A percentile compares a stretch with the other conserved stretches of the same genome.
These are phyloP conservation scores for Leccinum aurantiacum DNA, from an alignment of 768 basidiomycete species.

Conservation along the genomic window DNA sequence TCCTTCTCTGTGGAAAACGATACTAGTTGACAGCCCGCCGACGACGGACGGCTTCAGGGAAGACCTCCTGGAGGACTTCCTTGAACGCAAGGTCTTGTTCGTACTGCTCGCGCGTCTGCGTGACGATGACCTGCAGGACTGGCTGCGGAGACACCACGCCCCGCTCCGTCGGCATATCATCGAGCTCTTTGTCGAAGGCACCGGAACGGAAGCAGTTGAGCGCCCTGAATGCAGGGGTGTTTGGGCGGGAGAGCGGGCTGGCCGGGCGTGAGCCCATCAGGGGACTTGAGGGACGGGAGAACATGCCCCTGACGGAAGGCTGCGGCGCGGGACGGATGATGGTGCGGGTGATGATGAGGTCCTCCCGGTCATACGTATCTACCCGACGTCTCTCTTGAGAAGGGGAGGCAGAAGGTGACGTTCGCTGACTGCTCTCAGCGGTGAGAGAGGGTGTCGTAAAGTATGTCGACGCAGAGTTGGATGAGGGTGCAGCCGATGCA, in stretches of 20 bases:
- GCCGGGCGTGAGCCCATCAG: constrained; percentile 27
- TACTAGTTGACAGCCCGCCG: constrained; percentile 11
- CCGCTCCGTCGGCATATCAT: constrained; percentile 27
- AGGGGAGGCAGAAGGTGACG: constrained; percentile 8
- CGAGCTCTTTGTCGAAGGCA: constrained; percentile 34
- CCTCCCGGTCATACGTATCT: constrained; percentile 31
- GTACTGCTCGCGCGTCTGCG: constrained; percentile 34
- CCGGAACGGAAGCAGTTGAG: constrained; percentile 36
- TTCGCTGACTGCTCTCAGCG: constrained; percentile 9
- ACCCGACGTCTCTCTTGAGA: constrained; percentile 18
- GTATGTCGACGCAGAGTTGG: constrained; percentile 23
- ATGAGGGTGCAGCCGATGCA: constrained; percentile 5
- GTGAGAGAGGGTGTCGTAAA: constrained; percentile 19
- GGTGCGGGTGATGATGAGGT: constrained; percentile 36
- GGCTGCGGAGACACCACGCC: constrained; percentile 15
- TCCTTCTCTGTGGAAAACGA: background rate
- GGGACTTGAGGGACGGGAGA: constrained; percentile 34
- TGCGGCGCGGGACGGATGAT: constrained; percentile 37
- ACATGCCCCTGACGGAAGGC: constrained; percentile 21
- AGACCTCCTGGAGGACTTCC: constrained; percentile 27
- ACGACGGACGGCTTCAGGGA: constrained; percentile 27
- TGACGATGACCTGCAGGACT: constrained; percentile 35
- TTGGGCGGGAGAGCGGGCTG: constrained; percentile 24
- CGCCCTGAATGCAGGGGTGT: constrained; percentile 25
- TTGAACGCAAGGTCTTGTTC: constrained; percentile 36